Conservation (phyloP, 257 asterid species). For the Forsythia suspensa region DNA sequence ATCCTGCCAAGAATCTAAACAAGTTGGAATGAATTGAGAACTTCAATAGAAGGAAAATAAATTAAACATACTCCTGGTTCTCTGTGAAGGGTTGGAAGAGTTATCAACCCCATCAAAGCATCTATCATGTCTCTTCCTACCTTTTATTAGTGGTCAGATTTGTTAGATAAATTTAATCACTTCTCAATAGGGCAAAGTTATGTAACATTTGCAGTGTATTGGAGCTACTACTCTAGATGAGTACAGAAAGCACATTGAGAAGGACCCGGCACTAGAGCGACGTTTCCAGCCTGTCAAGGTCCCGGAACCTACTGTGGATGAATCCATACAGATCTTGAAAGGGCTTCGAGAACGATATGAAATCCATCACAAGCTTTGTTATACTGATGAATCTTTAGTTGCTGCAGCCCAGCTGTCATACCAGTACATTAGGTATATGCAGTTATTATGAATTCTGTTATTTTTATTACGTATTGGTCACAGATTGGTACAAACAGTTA, state of each 20-base stretch:
- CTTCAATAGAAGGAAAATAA: neutral
- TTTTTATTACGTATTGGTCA: neutral
- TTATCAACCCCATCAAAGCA: neutral
- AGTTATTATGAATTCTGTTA: neutral
- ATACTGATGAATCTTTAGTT: constrained; percentile 81
- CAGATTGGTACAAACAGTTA: neutral
- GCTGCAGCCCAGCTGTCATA: constrained; percentile 86
- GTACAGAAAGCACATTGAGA: constrained; percentile 86
- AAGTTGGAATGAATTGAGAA: neutral
- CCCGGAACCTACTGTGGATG: constrained; percentile 94
- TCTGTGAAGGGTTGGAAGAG: neutral
- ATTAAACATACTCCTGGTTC: neutral
- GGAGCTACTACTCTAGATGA: constrained; percentile 96
- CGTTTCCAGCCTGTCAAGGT: constrained; percentile 95
- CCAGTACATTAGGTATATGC: constrained; percentile 84
- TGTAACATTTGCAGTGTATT: constrained; percentile 61
- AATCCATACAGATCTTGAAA: constrained; percentile 80
- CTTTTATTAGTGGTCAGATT: neutral
- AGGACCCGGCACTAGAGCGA: constrained; percentile 92
- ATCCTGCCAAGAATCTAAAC: neutral
- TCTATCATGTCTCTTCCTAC: neutral
- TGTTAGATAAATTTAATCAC: neutral
- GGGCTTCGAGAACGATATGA: constrained; percentile 91
- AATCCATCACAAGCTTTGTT: constrained; percentile 94
- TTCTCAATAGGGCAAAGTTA: neutral